Evolutionary conservation across 163 green algal species (phyloP), one percentile per base, ranked within the genome.

Genomic region (Scenedesmus sp.): DNA sequence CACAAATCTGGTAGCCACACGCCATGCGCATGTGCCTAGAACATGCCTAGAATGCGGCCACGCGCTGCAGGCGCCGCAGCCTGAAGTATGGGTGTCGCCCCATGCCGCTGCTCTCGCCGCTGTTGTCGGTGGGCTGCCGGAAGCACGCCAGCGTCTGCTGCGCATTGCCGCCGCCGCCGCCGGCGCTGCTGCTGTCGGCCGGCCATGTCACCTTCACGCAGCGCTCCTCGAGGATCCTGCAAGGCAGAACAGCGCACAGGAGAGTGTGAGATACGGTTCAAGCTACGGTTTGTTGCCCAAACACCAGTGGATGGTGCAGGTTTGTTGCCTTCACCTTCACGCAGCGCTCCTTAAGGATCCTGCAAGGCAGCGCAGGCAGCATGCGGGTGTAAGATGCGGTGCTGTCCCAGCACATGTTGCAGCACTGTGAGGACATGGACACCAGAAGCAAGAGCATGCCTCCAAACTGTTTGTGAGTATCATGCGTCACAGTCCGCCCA

Each of bases 31-130:
- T 46, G 66, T 34, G 66, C 66, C 16, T 70, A 34, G 66, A 12
- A 23, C 20, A 79, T 52, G 1, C 23, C 3, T 23, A 95, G 12
- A 94, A 85, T 54, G 91, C 93, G 0, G 60, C 87, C 3, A 97
- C 86, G 0, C 95, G 91, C 84, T 97, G 95, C 88, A 99, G 87
- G 86, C 95, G 96, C 16, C 96, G 91, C 0, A 94, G 60, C 7
- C 94, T 86, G 92, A 98, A 98, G 93, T 93, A 98, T 0, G 94
- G 92, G 86, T 97, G 95, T 13, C 97, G 92, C 20, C 94, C 94
- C 52, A 94, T 74, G 18, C 94, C 96, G 26, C 85, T 95, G 56
- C 55, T 96, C 90, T 96, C 89, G 13, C 57, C 91, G 57, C 26
- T 79, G 64, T 67, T 87, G 74, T 59, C 84, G 66, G 26, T 60